Percentiles rank a stretch among this genome's conserved stretches.
These are phyloP conservation scores for Dactylorhiza incarnata DNA, from an alignment of 106 monocot genomes.

Conservation along the genomic window DNA sequence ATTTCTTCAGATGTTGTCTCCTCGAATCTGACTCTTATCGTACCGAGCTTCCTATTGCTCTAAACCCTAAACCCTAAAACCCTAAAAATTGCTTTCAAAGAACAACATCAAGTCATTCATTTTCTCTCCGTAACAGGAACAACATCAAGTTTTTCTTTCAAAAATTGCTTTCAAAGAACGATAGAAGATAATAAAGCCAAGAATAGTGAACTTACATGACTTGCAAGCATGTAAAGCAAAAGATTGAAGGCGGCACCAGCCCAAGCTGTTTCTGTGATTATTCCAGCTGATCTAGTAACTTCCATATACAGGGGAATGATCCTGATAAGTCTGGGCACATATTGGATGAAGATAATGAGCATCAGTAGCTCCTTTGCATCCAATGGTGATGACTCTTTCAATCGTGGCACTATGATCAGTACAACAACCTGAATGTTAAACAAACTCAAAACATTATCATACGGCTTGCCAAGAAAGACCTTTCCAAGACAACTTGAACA, in stretches of 20 bases:
- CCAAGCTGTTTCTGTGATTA: slow-evolving; percentile 90
- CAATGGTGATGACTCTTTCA: slow-evolving; percentile 27
- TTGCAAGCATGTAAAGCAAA: slow-evolving; percentile 91
- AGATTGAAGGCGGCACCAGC: slow-evolving; percentile 93
- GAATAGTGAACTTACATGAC: slow-evolving; percentile 63
- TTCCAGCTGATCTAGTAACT: slow-evolving; percentile 79
- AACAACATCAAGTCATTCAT: too few species aligned
- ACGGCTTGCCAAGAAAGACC: background rate
- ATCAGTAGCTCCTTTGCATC: slow-evolving; percentile 64
- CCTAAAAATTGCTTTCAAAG: too few species aligned
- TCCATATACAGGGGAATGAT: slow-evolving; percentile 75
- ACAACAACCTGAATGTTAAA: slow-evolving; percentile 33
- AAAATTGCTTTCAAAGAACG: background rate
- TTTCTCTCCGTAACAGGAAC: too few species aligned
- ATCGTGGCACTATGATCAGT: slow-evolving; percentile 41
- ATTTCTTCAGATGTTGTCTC: too few species aligned
- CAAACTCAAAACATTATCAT: background rate
- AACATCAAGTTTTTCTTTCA: background rate
- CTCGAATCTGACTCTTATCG: too few species aligned
- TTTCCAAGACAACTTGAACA: background rate
- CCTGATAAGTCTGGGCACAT: slow-evolving; percentile 63
- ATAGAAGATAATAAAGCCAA: background rate
- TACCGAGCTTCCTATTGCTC: too few species aligned
- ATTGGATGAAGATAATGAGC: slow-evolving; percentile 61
- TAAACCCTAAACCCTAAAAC: too few species aligned